phyloP scores from a whole-genome alignment of 78 protist species.

The Guillardia theta region DNA sequence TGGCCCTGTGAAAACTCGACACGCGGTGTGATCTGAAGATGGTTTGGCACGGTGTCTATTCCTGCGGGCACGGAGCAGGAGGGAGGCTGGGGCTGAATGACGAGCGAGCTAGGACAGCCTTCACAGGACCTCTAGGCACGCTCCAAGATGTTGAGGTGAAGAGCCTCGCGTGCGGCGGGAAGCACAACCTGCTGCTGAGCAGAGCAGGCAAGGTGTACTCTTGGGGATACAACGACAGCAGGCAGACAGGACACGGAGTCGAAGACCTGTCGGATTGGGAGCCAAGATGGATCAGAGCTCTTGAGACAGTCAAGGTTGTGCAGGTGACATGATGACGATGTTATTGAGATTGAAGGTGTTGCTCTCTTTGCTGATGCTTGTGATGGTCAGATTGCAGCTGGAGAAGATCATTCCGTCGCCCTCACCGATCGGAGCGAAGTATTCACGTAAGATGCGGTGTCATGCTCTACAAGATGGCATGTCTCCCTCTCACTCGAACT shows the following conservation, averaged over 20 bases:
- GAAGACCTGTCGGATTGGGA: neutral
- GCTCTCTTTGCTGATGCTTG: too few relatives aligned
- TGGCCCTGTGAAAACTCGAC: too few relatives aligned
- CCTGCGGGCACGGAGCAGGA: neutral
- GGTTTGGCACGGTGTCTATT: neutral
- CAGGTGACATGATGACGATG: too few relatives aligned
- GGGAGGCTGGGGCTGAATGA: neutral
- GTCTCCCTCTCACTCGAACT: neutral
- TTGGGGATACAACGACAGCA: neutral
- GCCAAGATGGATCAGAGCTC: neutral
- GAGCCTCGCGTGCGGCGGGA: neutral
- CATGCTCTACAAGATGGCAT: too few relatives aligned
- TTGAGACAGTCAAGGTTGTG: neutral
- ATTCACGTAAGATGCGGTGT: neutral
- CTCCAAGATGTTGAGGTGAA: neutral
- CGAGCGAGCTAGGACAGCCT: neutral
- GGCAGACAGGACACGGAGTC: neutral
- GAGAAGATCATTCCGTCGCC: neutral
- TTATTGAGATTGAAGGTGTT: too few relatives aligned
- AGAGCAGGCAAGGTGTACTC: neutral
- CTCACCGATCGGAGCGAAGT: neutral
- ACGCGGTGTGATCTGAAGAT: too few relatives aligned
- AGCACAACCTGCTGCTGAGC: neutral
- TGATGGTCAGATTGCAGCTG: neutral
- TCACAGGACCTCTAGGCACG: neutral